Evolutionary conservation across 352 stramenopile genomes (phyloP), one percentile per base, ranked within the genome.

Genomic region (Globisporangium paroecandrum): DNA sequence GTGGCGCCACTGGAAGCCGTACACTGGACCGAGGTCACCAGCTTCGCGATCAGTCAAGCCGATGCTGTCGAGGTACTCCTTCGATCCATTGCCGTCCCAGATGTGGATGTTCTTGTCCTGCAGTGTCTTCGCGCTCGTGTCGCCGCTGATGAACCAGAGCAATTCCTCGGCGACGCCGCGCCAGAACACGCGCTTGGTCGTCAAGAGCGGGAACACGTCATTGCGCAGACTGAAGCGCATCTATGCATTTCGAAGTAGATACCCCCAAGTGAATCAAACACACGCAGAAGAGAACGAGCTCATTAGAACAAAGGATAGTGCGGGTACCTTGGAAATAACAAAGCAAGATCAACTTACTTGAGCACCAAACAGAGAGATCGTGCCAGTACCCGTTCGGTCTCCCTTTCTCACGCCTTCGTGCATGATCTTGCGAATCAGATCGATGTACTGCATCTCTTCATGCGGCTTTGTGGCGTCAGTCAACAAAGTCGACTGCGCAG

Each of bases 131-230:
- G 95, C 96, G 73, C 97, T 98, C 24, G 97, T 99, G 69, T 96
- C 92, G n/a, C 98, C 98, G 56, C 84, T 89, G 71, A 99, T 94
- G 77, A 99, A 99, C 98, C 98, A 99, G 47, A 99, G 78, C 41
- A 99, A 79, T 78, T 99, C 98, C 79, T 99, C 98, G 0, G 97
- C 98, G 36, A 99, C 97, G 58, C 98, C 98, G 43, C 98, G 85
- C 97, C 97, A 99, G 77, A 99, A 99, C 36, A 99, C 98, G 51
- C 91, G 82, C 85, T 99, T 99, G 22, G 98, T 99, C 32, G 98
- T 99, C 27, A 99, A 76, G 46, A 99, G 77, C 6, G 98, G 98
- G 68, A 99, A 97, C 9, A 88, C 83, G 47, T 96, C 90, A 71
- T 99, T 79, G 25, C 97, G 86, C 12, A 99, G 77, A 68, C 85